Conservation (phyloP, 768 basidiomycete species). For the Mycena vitilis region DNA sequence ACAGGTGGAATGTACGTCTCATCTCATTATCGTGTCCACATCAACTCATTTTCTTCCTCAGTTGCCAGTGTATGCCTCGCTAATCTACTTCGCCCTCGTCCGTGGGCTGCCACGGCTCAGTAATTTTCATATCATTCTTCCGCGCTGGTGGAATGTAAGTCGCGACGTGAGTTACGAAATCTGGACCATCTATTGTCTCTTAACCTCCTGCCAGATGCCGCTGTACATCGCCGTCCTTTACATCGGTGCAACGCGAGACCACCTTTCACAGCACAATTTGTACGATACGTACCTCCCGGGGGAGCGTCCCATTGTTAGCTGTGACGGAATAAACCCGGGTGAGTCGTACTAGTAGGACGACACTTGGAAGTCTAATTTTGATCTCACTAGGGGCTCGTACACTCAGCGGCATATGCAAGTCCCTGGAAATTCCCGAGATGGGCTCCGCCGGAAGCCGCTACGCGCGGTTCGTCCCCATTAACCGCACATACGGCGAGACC, state of each 20-base stretch:
- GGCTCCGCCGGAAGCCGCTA: conserved; percentile 24
- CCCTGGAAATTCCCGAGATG: conserved; percentile 28
- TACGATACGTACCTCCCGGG: conserved; percentile 30
- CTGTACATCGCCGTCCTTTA: conserved; percentile 25
- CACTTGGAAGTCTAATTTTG: neutral
- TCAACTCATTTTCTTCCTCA: neutral
- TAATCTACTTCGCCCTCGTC: neutral
- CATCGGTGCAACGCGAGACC: conserved; percentile 21
- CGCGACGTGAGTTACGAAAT: neutral
- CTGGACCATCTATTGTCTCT: too few species aligned
- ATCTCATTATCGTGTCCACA: too few species aligned
- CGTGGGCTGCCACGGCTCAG: neutral
- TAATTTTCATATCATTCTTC: conserved; percentile 16
- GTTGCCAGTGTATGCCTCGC: conserved; percentile 4
- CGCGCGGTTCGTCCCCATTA: conserved; percentile 27
- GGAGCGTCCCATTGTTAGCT: conserved; percentile 16
- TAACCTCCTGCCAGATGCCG: conserved; percentile 18
- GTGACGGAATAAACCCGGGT: conserved; percentile 28
- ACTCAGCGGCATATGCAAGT: conserved; percentile 28
- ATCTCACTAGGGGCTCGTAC: conserved; percentile 19
- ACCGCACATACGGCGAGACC: conserved; percentile 23
- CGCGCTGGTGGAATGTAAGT: conserved; percentile 27
- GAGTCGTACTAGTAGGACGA: neutral
- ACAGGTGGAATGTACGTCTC: conserved; percentile 13
- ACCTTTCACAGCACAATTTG: conserved; percentile 18